Conservation (phyloP, 2,329 filamentous ascomycete species). For the Aspergillus sp. region DNA sequence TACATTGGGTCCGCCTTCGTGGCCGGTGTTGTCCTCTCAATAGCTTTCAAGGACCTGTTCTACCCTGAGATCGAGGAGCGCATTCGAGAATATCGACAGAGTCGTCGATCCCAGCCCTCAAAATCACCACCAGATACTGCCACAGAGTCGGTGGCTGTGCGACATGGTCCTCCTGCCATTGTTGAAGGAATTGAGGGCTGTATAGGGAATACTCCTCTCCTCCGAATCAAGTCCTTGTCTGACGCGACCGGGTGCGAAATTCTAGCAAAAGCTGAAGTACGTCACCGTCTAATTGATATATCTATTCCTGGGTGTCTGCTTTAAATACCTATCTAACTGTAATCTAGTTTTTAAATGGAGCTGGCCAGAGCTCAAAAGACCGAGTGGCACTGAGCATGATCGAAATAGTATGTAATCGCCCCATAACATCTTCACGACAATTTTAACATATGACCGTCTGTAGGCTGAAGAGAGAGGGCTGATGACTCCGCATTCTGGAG, state of each 20-base stretch:
- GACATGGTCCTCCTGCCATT: constrained; percentile 48
- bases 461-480: constrained; percentile 76
- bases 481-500: constrained; percentile 75
- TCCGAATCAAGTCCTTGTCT: constrained; percentile 81
- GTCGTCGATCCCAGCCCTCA: constrained; percentile 27
- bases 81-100: constrained; percentile 48
- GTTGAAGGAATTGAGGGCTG: constrained; percentile 82
- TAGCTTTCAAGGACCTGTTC: constrained; percentile 75
- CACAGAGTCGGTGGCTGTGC: constrained; percentile 21
- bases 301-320: neutral
- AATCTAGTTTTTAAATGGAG: constrained; percentile 80
- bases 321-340: constrained; percentile 1
- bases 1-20: constrained; percentile 72
- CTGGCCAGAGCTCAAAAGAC: constrained; percentile 91
- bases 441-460: constrained; percentile 6
- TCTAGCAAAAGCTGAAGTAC: constrained; percentile 82
- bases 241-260: constrained; percentile 85
- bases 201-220: constrained; percentile 89
- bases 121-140: constrained; percentile 2
- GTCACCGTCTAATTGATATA: neutral
- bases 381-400: constrained; percentile 92
- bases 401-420: constrained; percentile 47
- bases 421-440: neutral
- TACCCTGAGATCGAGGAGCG: constrained; percentile 71
- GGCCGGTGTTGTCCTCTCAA: constrained; percentile 71